Conservation (phyloP, 805 yeast species). For the Metschnikowia hibisci region DNA sequence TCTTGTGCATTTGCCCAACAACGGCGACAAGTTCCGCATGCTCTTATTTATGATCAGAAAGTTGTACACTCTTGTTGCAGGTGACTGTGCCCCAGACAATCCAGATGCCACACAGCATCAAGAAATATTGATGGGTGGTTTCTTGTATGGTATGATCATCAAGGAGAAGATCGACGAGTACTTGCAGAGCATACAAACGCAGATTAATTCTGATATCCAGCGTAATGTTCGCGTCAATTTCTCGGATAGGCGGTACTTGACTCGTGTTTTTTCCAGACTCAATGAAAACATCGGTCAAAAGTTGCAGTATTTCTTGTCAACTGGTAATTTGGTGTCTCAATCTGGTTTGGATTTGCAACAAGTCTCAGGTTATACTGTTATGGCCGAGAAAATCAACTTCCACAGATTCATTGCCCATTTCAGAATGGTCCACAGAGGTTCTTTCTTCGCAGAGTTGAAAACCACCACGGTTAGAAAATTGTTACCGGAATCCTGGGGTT, state of each 20-base stretch:
- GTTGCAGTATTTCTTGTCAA: conserved; percentile 88
- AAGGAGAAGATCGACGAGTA: conserved; percentile 97
- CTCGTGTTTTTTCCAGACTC: conserved; percentile 69
- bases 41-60: conserved; percentile 93
- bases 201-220: conserved; percentile 73
- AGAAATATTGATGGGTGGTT: conserved; percentile 92
- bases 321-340: conserved; percentile 95
- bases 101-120: conserved; percentile 99
- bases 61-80: conserved; percentile 90
- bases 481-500: conserved; percentile 98
- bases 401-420: conserved; percentile 97
- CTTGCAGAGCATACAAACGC: conserved; percentile 65
- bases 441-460: conserved; percentile 96
- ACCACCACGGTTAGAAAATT: conserved; percentile 96
- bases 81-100: conserved; percentile 94
- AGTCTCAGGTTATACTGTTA: conserved; percentile 96
- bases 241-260: conserved; percentile 76
- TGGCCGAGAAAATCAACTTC: conserved; percentile 96
- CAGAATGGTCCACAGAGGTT: conserved; percentile 99
- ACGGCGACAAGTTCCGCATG: conserved; percentile 80
- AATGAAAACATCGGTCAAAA: conserved; percentile 95
- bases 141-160: conserved; percentile 92
- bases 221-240: conserved; percentile 82
- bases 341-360: conserved; percentile 97
- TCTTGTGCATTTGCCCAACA: conserved; percentile 75